These are phyloP conservation scores for Graphilbum sp. DNA, from an alignment of 2,329 filamentous ascomycete genomes.

Conservation along the genomic window DNA sequence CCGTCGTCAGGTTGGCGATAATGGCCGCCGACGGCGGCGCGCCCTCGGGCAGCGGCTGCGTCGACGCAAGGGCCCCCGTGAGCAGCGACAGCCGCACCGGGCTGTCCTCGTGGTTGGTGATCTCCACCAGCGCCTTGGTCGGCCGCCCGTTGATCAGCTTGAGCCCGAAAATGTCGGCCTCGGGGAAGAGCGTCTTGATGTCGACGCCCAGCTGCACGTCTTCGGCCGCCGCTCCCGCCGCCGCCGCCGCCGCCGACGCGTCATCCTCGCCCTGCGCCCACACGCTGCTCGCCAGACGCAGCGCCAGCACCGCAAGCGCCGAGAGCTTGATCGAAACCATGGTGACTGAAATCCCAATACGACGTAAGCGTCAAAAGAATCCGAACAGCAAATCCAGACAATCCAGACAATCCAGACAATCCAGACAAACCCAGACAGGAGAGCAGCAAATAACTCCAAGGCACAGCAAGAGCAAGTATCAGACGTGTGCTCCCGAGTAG, in stretches of 20 bases:
- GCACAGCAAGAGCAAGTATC: background rate
- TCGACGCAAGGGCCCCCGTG: constrained; percentile 53
- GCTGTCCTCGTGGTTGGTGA: constrained; percentile 68
- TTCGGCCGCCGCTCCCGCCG: no score
- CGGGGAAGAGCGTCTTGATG: constrained; percentile 44
- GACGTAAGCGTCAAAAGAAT: constrained; percentile 2
- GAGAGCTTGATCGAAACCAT: constrained; percentile 66
- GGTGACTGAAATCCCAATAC: constrained; percentile 19
- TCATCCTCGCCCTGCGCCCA: constrained; percentile 38
- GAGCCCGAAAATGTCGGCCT: constrained; percentile 77
- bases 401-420: no score
- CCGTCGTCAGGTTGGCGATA: constrained; percentile 70
- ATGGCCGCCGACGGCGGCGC: constrained; percentile 35
- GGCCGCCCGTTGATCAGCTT: constrained; percentile 88
- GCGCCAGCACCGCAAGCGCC: constrained; percentile 53
- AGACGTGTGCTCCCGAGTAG: no score
- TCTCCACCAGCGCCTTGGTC: constrained; percentile 65
- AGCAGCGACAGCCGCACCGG: constrained; percentile 63
- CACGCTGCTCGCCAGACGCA: constrained; percentile 48
- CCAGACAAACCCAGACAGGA: no score
- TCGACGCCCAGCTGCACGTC: constrained; percentile 51
- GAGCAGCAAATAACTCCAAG: background rate
- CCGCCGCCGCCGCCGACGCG: background rate
- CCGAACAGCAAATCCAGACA: no score
- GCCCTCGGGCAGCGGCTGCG: constrained; percentile 32